phyloP scores from a whole-genome alignment of 306 rosid species.

The Lithocarpus polystachyus region DNA sequence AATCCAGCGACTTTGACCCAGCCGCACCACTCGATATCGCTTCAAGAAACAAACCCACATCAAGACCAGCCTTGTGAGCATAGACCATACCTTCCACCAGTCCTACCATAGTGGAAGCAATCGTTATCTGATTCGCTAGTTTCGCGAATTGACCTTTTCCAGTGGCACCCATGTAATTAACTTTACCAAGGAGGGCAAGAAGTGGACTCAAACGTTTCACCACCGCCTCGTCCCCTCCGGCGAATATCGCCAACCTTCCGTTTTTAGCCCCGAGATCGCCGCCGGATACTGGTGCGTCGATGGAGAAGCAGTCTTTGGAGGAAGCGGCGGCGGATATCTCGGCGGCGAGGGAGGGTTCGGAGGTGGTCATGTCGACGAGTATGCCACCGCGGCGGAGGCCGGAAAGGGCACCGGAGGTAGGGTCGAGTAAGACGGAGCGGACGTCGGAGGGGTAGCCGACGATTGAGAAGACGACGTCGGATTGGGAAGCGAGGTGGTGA shows the following conservation, averaged over 20 bases:
- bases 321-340: constrained; percentile 61
- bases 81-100: constrained; percentile 82
- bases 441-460: constrained; percentile 95
- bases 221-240: constrained; percentile 59
- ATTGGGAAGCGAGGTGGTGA: constrained; percentile 56
- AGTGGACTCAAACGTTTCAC: constrained; percentile 39
- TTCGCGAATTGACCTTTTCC: constrained; percentile 94
- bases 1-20: constrained; percentile 63
- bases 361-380: constrained; percentile 91
- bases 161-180: constrained; percentile 75
- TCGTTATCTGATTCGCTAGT: constrained; percentile 74
- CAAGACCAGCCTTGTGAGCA: constrained; percentile 79
- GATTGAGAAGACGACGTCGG: constrained; percentile 87
- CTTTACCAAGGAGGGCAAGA: constrained; percentile 60
- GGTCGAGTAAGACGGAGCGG: constrained; percentile 73
- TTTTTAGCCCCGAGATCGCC: constrained; percentile 82
- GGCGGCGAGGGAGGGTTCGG: constrained; percentile 86
- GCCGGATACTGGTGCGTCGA: constrained; percentile 91
- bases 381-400: constrained; percentile 78
- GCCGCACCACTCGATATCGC: constrained; percentile 83
- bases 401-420: constrained; percentile 68
- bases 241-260: constrained; percentile 71
- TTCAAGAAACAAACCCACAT: constrained; percentile 53
- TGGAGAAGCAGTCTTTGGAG: constrained; percentile 44
- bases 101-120: constrained; percentile 83